Evolutionary conservation across 495 filamentous ascomycete genomes (phyloP).

Genomic region (Aspergillus kassunensis): DNA sequence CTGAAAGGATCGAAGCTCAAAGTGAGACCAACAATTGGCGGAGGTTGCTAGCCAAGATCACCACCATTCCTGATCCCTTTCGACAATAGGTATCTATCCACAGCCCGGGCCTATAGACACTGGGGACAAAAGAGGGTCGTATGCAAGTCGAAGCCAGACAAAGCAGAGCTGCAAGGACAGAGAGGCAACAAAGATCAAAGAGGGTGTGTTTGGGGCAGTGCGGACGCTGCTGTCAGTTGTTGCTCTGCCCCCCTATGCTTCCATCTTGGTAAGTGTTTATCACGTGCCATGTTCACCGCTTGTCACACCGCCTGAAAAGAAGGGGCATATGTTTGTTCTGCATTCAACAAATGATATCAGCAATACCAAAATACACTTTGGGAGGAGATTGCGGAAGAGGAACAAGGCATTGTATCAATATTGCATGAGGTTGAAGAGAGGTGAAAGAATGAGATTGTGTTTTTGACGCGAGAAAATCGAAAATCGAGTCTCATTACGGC

Average conservation of each 20-base stretch:
- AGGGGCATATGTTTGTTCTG: constrained; percentile 9
- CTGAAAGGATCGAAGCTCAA: constrained; percentile 25
- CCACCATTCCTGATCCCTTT: constrained; percentile 29
- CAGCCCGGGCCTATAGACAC: neutral
- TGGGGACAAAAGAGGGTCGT: neutral
- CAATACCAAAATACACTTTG: no score
- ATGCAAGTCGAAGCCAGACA: constrained; percentile 4
- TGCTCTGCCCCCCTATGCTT: constrained; percentile 21
- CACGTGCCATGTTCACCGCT: constrained; percentile 25
- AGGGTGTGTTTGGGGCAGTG: constrained; percentile 19
- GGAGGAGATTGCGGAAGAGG: neutral
- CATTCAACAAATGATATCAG: no score
- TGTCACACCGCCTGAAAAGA: constrained; percentile 13
- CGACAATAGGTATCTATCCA: constrained; percentile 5
- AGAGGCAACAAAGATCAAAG: constrained; percentile 7
- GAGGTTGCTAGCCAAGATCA: constrained; percentile 25
- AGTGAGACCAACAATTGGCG: constrained; percentile 34
- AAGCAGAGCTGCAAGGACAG: constrained; percentile 5
- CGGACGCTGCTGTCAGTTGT: constrained; percentile 21
- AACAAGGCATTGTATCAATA: neutral
- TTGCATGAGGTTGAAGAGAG: neutral
- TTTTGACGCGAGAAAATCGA: neutral
- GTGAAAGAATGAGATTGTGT: neutral
- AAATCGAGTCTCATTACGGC: neutral
- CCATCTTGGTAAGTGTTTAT: constrained; percentile 17